phyloP scores from a whole-genome alignment of 257 asterid species.

The Solanum stenotomum region DNA sequence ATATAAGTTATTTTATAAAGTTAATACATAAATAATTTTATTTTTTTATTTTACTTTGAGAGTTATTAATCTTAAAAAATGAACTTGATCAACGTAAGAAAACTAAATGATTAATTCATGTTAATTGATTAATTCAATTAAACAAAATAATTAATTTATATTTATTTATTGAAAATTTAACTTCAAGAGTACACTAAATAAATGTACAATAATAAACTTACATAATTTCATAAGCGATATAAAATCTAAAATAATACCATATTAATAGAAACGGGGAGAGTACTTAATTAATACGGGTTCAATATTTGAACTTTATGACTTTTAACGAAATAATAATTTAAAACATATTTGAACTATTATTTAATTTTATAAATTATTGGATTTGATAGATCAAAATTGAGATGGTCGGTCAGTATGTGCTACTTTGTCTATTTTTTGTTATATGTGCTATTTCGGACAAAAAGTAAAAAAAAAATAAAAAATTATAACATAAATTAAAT shows the following conservation, averaged over 20 bases:
- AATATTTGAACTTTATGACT: background rate
- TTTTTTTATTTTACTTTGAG: no score
- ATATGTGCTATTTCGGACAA: background rate
- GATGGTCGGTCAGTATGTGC: background rate
- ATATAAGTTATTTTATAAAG: no score
- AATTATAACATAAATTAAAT: background rate
- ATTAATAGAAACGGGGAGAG: no score
- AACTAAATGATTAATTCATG: no score
- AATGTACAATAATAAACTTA: no score
- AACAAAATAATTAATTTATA: no score
- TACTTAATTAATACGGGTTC: background rate
- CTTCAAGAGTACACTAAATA: background rate
- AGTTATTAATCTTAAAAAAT: no score
- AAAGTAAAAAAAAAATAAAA: background rate
- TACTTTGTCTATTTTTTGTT: background rate
- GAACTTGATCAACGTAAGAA: no score
- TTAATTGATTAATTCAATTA: no score
- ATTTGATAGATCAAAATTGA: background rate
- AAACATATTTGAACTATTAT: background rate
- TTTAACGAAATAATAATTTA: background rate
- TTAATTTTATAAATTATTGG: background rate
- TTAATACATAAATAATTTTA: no score
- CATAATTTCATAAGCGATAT: fast-evolving
- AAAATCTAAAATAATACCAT: no score
- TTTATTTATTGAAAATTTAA: no score